Evolutionary conservation across 2,329 filamentous ascomycete species (phyloP).

Genomic region (Ascochyta lentis): DNA sequence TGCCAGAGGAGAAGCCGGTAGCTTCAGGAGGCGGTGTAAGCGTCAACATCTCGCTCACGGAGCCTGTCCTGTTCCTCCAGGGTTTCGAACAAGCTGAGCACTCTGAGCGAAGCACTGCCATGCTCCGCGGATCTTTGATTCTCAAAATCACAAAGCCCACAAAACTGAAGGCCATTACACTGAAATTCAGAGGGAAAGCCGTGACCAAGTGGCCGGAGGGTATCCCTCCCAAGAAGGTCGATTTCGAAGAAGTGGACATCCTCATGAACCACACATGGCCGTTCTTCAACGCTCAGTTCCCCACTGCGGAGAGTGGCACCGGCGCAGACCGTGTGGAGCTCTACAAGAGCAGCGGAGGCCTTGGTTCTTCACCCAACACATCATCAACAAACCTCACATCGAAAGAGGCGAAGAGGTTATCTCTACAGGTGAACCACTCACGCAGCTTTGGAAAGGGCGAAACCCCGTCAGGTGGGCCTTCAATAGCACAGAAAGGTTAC

Average conservation of each 20-base stretch:
- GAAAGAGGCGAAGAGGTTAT: constrained; percentile 70
- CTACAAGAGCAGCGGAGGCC: constrained; percentile 52
- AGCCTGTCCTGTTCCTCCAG: constrained; percentile 80
- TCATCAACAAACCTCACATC: constrained; percentile 54
- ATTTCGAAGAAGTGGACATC: constrained; percentile 82
- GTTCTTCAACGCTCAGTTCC: constrained; percentile 84
- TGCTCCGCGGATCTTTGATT: constrained; percentile 83
- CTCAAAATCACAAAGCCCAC: constrained; percentile 85
- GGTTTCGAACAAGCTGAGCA: constrained; percentile 76
- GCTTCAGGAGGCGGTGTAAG: constrained; percentile 77
- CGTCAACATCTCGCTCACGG: constrained; percentile 76
- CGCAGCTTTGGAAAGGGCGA: constrained; percentile 87
- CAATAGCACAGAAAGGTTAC: constrained; percentile 78
- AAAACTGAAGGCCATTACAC: constrained; percentile 89
- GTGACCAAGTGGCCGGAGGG: constrained; percentile 96
- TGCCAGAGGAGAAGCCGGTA: constrained; percentile 70
- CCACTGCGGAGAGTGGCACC: constrained; percentile 64
- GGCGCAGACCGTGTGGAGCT: constrained; percentile 69
- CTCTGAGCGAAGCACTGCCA: constrained; percentile 73
- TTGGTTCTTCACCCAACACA: constrained; percentile 55
- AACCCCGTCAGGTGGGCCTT: constrained; percentile 59
- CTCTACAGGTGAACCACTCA: constrained; percentile 79
- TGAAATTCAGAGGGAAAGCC: constrained; percentile 85
- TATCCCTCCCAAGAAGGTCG: constrained; percentile 86
- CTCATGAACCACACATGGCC: constrained; percentile 87